Evolutionary conservation across 1,139 yeast genomes (phyloP), one percentile per base, ranked within the genome.

Genomic region (Candida sanyaensis): DNA sequence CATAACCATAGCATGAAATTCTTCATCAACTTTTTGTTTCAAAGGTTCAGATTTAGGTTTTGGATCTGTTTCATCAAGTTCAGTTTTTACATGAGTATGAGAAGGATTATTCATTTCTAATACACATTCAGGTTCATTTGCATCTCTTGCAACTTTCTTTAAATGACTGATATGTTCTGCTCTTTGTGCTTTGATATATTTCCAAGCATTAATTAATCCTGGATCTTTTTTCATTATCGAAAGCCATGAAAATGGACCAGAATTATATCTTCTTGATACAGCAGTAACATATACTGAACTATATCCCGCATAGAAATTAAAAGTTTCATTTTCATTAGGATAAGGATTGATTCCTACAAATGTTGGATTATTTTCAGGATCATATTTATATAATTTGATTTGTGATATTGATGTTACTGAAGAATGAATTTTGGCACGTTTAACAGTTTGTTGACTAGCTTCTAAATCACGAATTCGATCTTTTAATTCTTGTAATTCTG

Each of bases 231-330:
- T 60, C 54, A 73, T 55, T 11, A 76, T 52, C 0, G 79, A 62
- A 5, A 73, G 53, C 71, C 79, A 71, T 0, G 80, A 61, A 45
- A 73, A 67, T 0, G 77, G 69, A 1, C 77, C 80, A 55, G 63
- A 67, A 45, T 65, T 63, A 41, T 65, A 62, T 42, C 70, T 54
- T 38, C 74, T 55, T 1, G 62, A 50, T 2, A 54, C 41, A 11
- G 59, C 65, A 43, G 61, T 63, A 23, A 57, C 46, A 43, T 62
- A 59, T 2, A 64, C 46, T 0, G 74, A 61, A 11, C 65, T 54
- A 51, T 63, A 66, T 3, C 66, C 70, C n/a, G 61, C 64, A 49
- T 65, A 71, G 43, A 72, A 66, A 49, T 68, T 71, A 29, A 72
- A 63, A 1, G 57, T 45, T 26, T 64, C 70, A 6, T 57, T 53